Conservation (phyloP, 1,139 yeast genomes). For the Sugiyamaella xylanicola region DNA sequence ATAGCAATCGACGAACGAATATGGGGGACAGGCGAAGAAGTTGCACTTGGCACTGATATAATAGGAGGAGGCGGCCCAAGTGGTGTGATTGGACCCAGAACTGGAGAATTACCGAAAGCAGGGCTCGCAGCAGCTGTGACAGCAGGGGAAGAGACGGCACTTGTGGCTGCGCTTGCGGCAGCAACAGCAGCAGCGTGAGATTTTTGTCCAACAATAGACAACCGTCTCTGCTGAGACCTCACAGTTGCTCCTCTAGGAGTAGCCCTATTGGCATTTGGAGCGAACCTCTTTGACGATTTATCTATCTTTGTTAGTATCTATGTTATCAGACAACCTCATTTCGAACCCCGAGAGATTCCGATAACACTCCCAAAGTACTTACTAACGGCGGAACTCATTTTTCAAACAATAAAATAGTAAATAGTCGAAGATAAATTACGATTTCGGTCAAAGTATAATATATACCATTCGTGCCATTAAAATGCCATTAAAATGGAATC, state of each 20-base stretch:
- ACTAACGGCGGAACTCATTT: slow-evolving; percentile 43
- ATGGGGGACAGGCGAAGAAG: slow-evolving; percentile 8
- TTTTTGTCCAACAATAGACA: slow-evolving; percentile 23
- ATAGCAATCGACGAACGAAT: slow-evolving; percentile 13
- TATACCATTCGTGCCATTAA: too few relatives aligned
- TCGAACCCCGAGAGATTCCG: too few relatives aligned
- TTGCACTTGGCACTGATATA: neutral
- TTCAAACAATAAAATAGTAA: neutral
- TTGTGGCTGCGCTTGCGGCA: neutral
- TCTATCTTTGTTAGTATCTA: slow-evolving; percentile 23
- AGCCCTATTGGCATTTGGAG: slow-evolving; percentile 36
- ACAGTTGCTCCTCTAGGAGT: slow-evolving; percentile 32
- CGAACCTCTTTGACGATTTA: slow-evolving; percentile 38
- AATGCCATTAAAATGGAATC: neutral
- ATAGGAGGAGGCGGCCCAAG: slow-evolving; percentile 2
- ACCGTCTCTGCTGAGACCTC: slow-evolving; percentile 29
- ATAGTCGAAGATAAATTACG: neutral
- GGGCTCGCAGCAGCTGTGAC: slow-evolving; percentile 5
- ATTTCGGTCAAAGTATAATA: too few relatives aligned
- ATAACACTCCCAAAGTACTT: slow-evolving; percentile 25
- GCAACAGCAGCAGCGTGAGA: slow-evolving; percentile 18
- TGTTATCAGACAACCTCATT: neutral
- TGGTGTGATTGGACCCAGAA: neutral
- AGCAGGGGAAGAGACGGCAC: slow-evolving; percentile 2
- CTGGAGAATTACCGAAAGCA: neutral